Base-by-base conservation (phyloP, 169 alveolate genomes). In the Cryptosporidium parvum region DNA sequence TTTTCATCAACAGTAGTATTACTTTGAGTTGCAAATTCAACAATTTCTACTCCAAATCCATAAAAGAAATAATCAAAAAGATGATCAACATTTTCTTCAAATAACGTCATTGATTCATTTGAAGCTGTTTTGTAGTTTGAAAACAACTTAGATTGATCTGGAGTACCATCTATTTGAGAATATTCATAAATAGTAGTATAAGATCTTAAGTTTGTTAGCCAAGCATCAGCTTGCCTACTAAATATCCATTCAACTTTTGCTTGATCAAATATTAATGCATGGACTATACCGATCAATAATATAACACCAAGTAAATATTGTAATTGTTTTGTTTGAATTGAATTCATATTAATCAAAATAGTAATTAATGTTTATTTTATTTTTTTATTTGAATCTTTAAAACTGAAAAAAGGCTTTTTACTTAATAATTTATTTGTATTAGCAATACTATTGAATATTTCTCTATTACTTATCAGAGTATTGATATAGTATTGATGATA, bases 151-250 rank as follows among this genome's bases (percentile, higher is more conserved):
- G 80, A 62, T 21, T 33, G 35, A n/a, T 21, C 62, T 12, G 75
- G 56, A 80, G 62, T 56, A 10, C 59, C 59, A 8, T 59, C 70
- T 61, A 65, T 44, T 61, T 33, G 69, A 26, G 56, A 62, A 37
- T 59, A 59, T 42, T 62, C 89, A 51, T 44, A 59, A 16, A 80
- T 59, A 7, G 89, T 80, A 3, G 89, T n/a, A n/a, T 80, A 80
- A 26, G 89, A 80, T 33, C 75, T 80, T 29, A 80, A 31, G 31
- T 80, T 80, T 6, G 75, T 14, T 23, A 80, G 23, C 89, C 89
- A 80, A 3, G 75, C 35, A 23, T 80, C 89, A 21, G 89, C 89
- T 33, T 80, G 89, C 35, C 89, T 80, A 56, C 89, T 80, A 48
- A 80, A 80, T 18, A 80, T 80, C 89, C 89, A 80, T 0, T 65